Evolutionary conservation across 768 basidiomycete genomes (phyloP).

Genomic region (Russula sp.): DNA sequence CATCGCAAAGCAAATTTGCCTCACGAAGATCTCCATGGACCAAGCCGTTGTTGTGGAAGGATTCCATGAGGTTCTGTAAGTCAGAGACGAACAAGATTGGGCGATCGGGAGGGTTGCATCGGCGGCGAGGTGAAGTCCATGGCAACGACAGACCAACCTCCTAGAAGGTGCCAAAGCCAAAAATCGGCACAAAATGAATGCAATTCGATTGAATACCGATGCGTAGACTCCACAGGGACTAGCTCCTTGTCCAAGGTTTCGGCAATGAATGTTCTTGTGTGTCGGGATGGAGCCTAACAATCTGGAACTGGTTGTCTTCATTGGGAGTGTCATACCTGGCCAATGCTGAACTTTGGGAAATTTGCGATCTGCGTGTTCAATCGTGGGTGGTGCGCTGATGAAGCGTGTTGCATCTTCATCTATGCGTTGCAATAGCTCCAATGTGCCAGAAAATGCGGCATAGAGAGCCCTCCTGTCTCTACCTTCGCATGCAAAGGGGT

Average conservation of each 20-base stretch:
- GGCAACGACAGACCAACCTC: neutral
- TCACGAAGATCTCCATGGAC: constrained; percentile 1
- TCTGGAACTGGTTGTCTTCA: neutral
- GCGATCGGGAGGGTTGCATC: neutral
- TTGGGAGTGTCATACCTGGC: neutral
- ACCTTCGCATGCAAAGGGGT: neutral
- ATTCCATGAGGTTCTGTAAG: neutral
- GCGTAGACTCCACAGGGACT: neutral
- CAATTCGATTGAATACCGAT: neutral
- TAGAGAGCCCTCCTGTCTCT: neutral
- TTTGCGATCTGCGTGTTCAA: neutral
- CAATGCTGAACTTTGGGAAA: neutral
- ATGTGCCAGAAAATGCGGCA: neutral
- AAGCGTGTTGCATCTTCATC: neutral
- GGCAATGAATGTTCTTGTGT: neutral
- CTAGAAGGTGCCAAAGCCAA: neutral
- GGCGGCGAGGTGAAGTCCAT: neutral
- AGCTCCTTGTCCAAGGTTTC: neutral
- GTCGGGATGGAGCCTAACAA: neutral
- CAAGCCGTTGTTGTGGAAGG: neutral
- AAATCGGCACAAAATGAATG: neutral
- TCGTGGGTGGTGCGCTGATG: neutral
- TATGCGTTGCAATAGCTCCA: neutral
- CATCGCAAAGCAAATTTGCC: neutral
- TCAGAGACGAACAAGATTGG: neutral